These are phyloP conservation scores for Geranomyces michiganensis DNA, from an alignment of 192 early-diverging fungal genomes.

Conservation along the genomic window DNA sequence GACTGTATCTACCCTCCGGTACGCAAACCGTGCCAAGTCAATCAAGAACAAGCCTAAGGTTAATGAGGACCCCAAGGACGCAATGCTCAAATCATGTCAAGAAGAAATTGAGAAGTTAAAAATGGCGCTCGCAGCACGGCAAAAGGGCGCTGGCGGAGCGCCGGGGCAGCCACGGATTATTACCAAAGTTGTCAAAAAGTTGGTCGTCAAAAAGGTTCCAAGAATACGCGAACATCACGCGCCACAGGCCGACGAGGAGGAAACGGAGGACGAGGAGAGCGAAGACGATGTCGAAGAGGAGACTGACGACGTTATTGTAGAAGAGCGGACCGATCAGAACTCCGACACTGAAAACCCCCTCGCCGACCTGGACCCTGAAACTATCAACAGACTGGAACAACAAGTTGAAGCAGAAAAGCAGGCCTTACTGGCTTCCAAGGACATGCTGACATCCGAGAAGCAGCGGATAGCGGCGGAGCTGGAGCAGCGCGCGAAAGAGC, in stretches of 20 bases:
- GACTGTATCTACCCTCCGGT: slow-evolving; percentile 63
- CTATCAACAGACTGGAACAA: slow-evolving; percentile 21
- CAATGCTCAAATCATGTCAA: slow-evolving; percentile 68
- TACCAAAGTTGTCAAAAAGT: slow-evolving; percentile 56
- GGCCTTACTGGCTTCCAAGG: slow-evolving; percentile 53
- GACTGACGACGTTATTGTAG: slow-evolving; percentile 30
- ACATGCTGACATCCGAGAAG: slow-evolving; percentile 61
- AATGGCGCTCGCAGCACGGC: slow-evolving; percentile 47
- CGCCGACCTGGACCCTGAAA: slow-evolving; percentile 1
- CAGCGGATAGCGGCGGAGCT: slow-evolving; percentile 53
- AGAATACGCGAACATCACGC: slow-evolving; percentile 21
- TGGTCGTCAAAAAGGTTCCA: slow-evolving; percentile 52
- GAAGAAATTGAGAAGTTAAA: slow-evolving; percentile 68
- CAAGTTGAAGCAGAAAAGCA: slow-evolving; percentile 59
- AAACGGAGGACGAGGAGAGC: slow-evolving; percentile 53
- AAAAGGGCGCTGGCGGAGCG: slow-evolving; percentile 35
- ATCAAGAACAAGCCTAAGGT: slow-evolving; percentile 74
- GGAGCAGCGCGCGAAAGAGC: slow-evolving; percentile 50
- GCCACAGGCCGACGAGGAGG: slow-evolving; percentile 44
- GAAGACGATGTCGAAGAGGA: slow-evolving; percentile 59
- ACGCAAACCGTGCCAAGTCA: slow-evolving; percentile 67
- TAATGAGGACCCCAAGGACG: slow-evolving; percentile 72
- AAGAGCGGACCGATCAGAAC: slow-evolving; percentile 14
- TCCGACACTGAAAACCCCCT: slow-evolving; percentile 23
- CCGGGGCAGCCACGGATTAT: slow-evolving; percentile 31